phyloP scores from a whole-genome alignment of 345 rosid genomes.

The Citrus australasica region DNA sequence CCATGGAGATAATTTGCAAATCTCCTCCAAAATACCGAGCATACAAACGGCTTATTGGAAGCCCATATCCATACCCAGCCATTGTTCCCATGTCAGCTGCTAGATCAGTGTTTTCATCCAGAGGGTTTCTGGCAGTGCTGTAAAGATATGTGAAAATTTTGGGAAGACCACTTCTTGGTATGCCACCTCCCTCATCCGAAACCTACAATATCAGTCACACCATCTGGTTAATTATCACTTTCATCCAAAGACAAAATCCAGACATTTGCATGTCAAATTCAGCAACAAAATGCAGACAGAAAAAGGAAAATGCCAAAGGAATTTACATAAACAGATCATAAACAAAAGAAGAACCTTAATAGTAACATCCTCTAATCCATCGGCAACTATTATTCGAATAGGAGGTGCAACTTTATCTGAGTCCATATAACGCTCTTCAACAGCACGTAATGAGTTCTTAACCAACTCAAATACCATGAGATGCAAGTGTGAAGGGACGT shows the following conservation, averaged over 20 bases:
- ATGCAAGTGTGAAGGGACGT: conserved; percentile 90
- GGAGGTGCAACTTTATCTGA: conserved; percentile 78
- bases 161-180: conserved; percentile 94
- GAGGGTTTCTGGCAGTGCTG: conserved; percentile 90
- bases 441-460: conserved; percentile 92
- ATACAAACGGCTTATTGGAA: conserved; percentile 93
- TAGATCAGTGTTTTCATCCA: conserved; percentile 60
- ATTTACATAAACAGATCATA: not conserved
- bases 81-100: conserved; percentile 68
- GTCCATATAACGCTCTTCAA: conserved; percentile 79
- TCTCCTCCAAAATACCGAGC: conserved; percentile 98
- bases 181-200: conserved; percentile 98
- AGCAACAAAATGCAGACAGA: not conserved
- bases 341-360: conserved; percentile 52
- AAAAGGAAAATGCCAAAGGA: not conserved
- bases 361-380: conserved; percentile 94
- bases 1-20: conserved; percentile 93
- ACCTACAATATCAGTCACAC: conserved; percentile 44
- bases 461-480: conserved; percentile 95
- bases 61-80: conserved; percentile 98
- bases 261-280: not conserved
- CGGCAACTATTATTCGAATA: conserved; percentile 81
- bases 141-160: conserved; percentile 95
- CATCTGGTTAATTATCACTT: conserved; percentile 4
- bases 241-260: not conserved